Evolutionary conservation across 148 eudicot genomes (phyloP), one percentile per base, ranked within the genome.

Genomic region (Persicaria tinctoria): DNA sequence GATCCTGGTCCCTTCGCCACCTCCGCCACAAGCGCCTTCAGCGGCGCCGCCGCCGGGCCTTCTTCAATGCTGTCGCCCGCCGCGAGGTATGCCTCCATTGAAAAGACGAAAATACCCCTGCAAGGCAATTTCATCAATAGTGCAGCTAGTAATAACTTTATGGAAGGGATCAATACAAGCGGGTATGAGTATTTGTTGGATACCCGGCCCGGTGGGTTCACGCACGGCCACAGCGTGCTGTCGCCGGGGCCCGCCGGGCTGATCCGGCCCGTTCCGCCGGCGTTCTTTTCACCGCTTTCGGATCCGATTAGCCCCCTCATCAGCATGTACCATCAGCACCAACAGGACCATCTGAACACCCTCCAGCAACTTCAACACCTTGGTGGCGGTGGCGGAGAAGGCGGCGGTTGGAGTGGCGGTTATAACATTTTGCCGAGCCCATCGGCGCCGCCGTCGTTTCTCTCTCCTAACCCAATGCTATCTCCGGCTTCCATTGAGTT

Each of bases 1-100:
- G 79, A 77, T 60, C 38, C 80, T 45, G 69, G 82, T 27, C 32
- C 83, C 0, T 74, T 85, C 3, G 51, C 82, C 11, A 47, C 85
- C 20, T 72, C 75, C 2, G 68, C 55, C 68, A 62, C 68, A 46
- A 12, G 53, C 8, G 68, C 68, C 23, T 32, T 32, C 41, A 2
- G 41, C 41, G 41, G 41, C 41, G 41, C 41, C 41, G 38, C 38
- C 38, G 41, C 41, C 41, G 41, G 41, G 18, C 62, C 62, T 3
- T 17, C 62, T 27, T 6, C 62, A 50, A 9, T 9, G 12, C 2
- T 16, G 5, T 62, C 68, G 9, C 68, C 68, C 6, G 68, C 68
- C 0, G 45, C 68, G 46, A 8, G 27, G 62, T 56, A n/a, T 2
- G 62, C 62, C 27, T 20, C 62, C 63, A 60, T 60, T 41, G 41